A percentile compares a stretch with the other conserved stretches of the same genome.
Evolutionary conservation across 2,329 filamentous ascomycete genomes (phyloP).

Genomic region (Colletotrichum sp.): DNA sequence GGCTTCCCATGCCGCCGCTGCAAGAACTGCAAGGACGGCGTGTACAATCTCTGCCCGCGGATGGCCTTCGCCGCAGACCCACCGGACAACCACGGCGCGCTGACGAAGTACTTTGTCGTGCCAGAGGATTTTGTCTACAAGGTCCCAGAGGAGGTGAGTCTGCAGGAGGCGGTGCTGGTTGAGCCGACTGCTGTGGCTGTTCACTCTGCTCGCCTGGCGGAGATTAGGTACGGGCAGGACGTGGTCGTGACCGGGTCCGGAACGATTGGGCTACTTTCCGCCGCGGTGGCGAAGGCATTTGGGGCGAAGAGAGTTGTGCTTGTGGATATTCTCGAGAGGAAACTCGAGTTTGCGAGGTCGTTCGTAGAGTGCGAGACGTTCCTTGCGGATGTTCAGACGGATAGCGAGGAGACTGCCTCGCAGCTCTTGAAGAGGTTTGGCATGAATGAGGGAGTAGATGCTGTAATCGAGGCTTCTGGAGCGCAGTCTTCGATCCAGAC

Average conservation of each 20-base stretch:
- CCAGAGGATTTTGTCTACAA: conserved; percentile 86
- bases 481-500: neutral
- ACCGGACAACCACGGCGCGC: conserved; percentile 76
- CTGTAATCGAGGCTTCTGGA: neutral
- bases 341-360: neutral
- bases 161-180: conserved; percentile 19
- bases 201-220: neutral
- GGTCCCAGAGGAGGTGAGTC: conserved; percentile 66
- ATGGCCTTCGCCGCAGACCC: conserved; percentile 87
- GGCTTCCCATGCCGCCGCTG: conserved; percentile 80
- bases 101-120: conserved; percentile 77
- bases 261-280: conserved; percentile 6
- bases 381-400: neutral
- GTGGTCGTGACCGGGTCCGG: conserved; percentile 1
- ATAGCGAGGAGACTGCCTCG: neutral
- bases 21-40: conserved; percentile 72
- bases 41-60: conserved; percentile 80
- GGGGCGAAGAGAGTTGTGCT: neutral
- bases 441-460: neutral
- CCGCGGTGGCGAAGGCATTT: conserved; percentile 2
- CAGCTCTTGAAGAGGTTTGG: neutral
- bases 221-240: neutral
- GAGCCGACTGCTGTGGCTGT: conserved; percentile 10
- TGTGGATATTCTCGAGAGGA: neutral
- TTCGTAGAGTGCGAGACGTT: neutral